A percentile compares a stretch with the other conserved stretches of the same genome.
These are phyloP conservation scores for Globisporangium splendens DNA, from an alignment of 352 stramenopile species.

Conservation along the genomic window DNA sequence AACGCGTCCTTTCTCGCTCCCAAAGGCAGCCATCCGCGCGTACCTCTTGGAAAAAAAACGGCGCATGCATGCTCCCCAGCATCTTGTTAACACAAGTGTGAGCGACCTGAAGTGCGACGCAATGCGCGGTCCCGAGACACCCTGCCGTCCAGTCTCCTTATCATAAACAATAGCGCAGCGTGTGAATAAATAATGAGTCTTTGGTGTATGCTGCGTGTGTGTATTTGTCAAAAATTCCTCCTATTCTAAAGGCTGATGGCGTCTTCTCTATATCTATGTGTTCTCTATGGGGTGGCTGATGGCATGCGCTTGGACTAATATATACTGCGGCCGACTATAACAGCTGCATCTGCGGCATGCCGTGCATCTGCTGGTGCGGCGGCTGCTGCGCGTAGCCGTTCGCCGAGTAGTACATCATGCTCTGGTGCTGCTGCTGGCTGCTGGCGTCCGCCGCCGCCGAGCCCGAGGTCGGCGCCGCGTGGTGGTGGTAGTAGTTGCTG, in stretches of 20 bases:
- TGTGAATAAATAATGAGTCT: background rate
- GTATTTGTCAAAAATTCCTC: slow-evolving; percentile 1
- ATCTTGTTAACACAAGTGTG: too few species aligned
- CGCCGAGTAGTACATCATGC: slow-evolving; percentile 74
- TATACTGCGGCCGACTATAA: slow-evolving; percentile 45
- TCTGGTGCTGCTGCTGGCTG: slow-evolving; percentile 20
- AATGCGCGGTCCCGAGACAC: slow-evolving; percentile 31
- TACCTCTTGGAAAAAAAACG: slow-evolving; percentile 45
- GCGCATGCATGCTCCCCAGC: slow-evolving; percentile 21
- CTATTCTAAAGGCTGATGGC: background rate
- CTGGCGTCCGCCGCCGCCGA: slow-evolving; percentile 22
- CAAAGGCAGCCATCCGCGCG: slow-evolving; percentile 47
- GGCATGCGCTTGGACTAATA: slow-evolving; percentile 12
- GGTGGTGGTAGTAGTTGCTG: slow-evolving; percentile 44
- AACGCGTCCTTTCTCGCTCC: slow-evolving; percentile 33
- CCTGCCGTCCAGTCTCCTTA: background rate
- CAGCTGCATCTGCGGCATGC: slow-evolving; percentile 71
- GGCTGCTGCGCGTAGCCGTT: slow-evolving; percentile 39
- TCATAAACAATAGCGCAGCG: background rate
- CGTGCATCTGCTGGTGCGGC: slow-evolving; percentile 63
- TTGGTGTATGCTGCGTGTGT: background rate
- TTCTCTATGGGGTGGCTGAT: slow-evolving; percentile 10
- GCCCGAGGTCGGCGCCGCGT: slow-evolving; percentile 14
- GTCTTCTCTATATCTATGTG: background rate
- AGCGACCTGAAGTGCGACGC: slow-evolving; percentile 43